A percentile compares a stretch with the other conserved stretches of the same genome.
These are phyloP conservation scores for Dryadomyces sulphureus DNA, from an alignment of 2,329 filamentous ascomycete genomes.

Conservation along the genomic window DNA sequence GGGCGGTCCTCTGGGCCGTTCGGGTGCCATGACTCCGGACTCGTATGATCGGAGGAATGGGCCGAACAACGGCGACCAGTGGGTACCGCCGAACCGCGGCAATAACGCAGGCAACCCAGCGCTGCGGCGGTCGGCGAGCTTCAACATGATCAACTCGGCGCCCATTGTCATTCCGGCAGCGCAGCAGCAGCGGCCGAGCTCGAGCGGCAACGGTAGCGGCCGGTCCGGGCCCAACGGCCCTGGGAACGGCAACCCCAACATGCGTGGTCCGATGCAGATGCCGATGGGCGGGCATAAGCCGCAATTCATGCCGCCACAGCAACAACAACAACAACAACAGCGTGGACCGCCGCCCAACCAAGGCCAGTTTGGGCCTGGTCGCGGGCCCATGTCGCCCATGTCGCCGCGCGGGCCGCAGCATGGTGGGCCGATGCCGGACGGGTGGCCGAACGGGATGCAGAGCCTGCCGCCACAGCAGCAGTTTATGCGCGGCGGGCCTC, in stretches of 20 bases:
- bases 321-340: conserved; percentile 11
- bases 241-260: conserved; percentile 43
- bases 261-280: too few species aligned
- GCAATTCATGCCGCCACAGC: neutral
- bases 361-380: conserved; percentile 9
- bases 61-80: conserved; percentile 36
- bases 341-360: conserved; percentile 5
- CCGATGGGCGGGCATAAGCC: conserved; percentile 20
- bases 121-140: conserved; percentile 24
- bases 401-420: neutral
- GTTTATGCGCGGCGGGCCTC: neutral
- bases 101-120: conserved; percentile 28
- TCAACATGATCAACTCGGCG: conserved; percentile 20
- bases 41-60: conserved; percentile 40
- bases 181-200: conserved; percentile 34
- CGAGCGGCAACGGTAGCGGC: conserved; percentile 43
- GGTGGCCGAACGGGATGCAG: neutral
- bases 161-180: conserved; percentile 12
- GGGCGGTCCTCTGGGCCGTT: conserved; percentile 27
- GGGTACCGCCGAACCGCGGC: conserved; percentile 36
- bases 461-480: conserved; percentile 9
- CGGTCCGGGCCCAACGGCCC: conserved; percentile 58
- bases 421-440: neutral
- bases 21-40: conserved; percentile 48
- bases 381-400: too few species aligned